Base-by-base conservation (phyloP, 2,329 filamentous ascomycete species). In the Graphium sp. region DNA sequence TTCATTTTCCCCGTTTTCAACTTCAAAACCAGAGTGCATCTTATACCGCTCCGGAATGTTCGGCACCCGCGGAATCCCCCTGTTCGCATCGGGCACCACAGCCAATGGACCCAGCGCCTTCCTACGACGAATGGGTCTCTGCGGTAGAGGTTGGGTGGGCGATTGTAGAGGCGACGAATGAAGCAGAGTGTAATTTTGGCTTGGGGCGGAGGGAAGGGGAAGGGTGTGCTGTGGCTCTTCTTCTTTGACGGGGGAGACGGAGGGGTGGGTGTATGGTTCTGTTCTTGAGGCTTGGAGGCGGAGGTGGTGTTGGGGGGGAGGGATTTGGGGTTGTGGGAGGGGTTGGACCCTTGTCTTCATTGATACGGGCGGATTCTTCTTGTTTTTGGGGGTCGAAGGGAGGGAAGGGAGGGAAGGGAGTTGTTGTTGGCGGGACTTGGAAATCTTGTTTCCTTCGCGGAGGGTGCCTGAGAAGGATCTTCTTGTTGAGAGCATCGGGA, bases 31-130 rank as follows among this genome's bases (percentile, higher is more conserved):
- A 10, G 12, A 15, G n/a, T 6, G 13, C 14, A 20, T 23, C 26
- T 32, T 32, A 19, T 18, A 63, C 36, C 56, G 53, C 31, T 48
- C 45, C 9, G 62, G 55, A 18, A 62, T 56, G 19, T 44, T 44
- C 15, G 60, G 55, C 24, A 62, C 52, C 17, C 40, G 47, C 4
- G 59, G 58, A 25, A 61, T 57, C 11, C 58, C 60, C 20, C 53
- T 49, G 36, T 64, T 62, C 26, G 43, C 49, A 37, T 61, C 55
- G 5, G 60, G 53, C 18, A 58, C 47, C 18, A 60, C 49, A 16
- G 49, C 47, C 28, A 63, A 43, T 18, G 49, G 43, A 31, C 39
- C 42, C 18, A 25, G 35, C 14, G 38, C 37, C 20, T 35, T 44
- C 29, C 32, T 34, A 11, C 40, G 36, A 35, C 26, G 45, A 37